phyloP scores from a whole-genome alignment of 495 filamentous ascomycete genomes.

The Durotheca rogersii region DNA sequence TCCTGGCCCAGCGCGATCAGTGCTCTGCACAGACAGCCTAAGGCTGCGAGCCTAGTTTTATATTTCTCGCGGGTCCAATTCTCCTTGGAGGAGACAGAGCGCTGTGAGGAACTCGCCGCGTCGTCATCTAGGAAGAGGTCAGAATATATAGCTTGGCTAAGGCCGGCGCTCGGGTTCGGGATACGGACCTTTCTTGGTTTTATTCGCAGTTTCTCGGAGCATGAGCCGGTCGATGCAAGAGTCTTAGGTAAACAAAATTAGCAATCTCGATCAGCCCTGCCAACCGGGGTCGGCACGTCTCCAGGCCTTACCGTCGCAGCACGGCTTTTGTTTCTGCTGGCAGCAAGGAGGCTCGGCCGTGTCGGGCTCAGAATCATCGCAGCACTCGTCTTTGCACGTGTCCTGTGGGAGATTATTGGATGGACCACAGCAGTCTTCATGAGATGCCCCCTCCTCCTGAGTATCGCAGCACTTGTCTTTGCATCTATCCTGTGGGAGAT shows the following conservation, averaged over 20 bases:
- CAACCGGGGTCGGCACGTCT: conserved; percentile 5
- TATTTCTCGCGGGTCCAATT: conserved; percentile 40
- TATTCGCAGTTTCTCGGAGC: conserved; percentile 38
- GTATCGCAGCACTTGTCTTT: conserved; percentile 20
- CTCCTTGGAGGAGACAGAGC: conserved; percentile 28
- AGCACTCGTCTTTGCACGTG: conserved; percentile 20
- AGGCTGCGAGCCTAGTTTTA: conserved; percentile 43
- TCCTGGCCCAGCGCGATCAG: conserved; percentile 54
- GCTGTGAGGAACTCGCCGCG: conserved; percentile 30
- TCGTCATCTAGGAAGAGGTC: conserved; percentile 19
- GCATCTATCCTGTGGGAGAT: conserved; percentile 8
- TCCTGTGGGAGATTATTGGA: conserved; percentile 4
- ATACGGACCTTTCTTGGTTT: conserved; percentile 17
- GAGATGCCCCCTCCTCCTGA: conserved; percentile 2
- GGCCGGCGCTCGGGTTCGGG: no score
- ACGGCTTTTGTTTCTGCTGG: conserved; percentile 39
- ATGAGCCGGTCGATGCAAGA: conserved; percentile 53
- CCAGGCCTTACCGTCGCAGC: conserved; percentile 41
- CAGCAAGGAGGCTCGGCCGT: conserved; percentile 36
- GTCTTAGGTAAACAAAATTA: conserved; percentile 40
- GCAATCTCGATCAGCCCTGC: neutral
- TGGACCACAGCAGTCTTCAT: neutral
- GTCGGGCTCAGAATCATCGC: conserved; percentile 3
- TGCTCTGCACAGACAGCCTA: conserved; percentile 58
- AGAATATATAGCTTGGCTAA: no score